A percentile compares a stretch with the other conserved stretches of the same genome.
These are phyloP conservation scores for Aspergillus bridgeri DNA, from an alignment of 495 filamentous ascomycete genomes.

Conservation along the genomic window DNA sequence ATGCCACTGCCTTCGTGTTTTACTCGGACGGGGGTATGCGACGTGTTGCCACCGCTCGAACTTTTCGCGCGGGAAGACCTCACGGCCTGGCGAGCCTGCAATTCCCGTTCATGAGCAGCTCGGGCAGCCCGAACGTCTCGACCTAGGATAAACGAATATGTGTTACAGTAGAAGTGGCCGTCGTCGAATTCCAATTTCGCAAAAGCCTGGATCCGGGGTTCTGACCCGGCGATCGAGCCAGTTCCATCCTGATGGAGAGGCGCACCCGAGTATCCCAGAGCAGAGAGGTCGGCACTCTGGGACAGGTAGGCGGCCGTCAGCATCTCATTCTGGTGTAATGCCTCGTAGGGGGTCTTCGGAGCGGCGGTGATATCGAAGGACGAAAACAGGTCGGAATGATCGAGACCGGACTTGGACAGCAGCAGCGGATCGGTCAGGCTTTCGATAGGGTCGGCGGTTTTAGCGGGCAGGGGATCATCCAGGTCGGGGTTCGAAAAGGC, in stretches of 20 bases:
- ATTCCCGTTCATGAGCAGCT: slow-evolving; percentile 47
- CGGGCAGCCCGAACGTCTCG: slow-evolving; percentile 58
- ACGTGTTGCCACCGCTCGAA: slow-evolving; percentile 44
- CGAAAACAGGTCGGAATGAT: slow-evolving; percentile 37
- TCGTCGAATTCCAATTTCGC: slow-evolving; percentile 70
- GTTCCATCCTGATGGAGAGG: slow-evolving; percentile 27
- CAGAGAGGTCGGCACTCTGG: slow-evolving; percentile 38
- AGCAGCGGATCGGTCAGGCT: slow-evolving; percentile 35
- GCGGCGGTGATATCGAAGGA: slow-evolving; percentile 35
- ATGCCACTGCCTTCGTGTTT: slow-evolving; percentile 47
- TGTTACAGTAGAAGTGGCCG: slow-evolving; percentile 70
- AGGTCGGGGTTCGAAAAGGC: slow-evolving; percentile 12
- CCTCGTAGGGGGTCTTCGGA: slow-evolving; percentile 37
- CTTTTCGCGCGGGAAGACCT: slow-evolving; percentile 43
- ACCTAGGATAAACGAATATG: slow-evolving; percentile 61
- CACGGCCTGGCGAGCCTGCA: slow-evolving; percentile 42
- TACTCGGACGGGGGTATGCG: slow-evolving; percentile 44
- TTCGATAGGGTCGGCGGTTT: slow-evolving; percentile 24
- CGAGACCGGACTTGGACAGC: slow-evolving; percentile 30
- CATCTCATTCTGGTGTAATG: slow-evolving; percentile 42
- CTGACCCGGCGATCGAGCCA: slow-evolving; percentile 41
- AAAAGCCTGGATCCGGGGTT: slow-evolving; percentile 56
- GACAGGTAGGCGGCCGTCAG: slow-evolving; percentile 41
- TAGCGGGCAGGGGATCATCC: slow-evolving; percentile 3
- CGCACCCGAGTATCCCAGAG: slow-evolving; percentile 32